These are phyloP conservation scores for Candida albicans DNA, from an alignment of 1,139 yeast genomes.

Conservation along the genomic window DNA sequence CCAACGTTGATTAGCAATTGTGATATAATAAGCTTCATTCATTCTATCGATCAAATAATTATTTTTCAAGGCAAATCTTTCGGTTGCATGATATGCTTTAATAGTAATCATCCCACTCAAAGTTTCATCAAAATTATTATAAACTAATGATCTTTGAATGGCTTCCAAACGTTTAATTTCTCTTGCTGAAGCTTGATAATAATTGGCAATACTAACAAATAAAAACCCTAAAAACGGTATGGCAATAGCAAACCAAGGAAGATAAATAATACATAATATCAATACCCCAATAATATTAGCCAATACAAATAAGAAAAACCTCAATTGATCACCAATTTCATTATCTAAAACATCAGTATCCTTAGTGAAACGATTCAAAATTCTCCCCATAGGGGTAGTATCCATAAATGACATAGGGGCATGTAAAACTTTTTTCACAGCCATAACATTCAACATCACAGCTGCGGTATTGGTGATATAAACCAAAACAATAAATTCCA, in stretches of 20 bases:
- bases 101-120: constrained; percentile 73
- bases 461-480: constrained; percentile 52
- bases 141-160: constrained; percentile 69
- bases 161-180: constrained; percentile 86
- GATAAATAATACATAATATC: constrained; percentile 65
- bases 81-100: constrained; percentile 56
- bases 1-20: constrained; percentile 80
- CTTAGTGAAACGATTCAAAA: constrained; percentile 66
- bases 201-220: constrained; percentile 42
- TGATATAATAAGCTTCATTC: constrained; percentile 73
- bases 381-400: constrained; percentile 64
- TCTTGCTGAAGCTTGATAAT: constrained; percentile 69
- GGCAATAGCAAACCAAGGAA: constrained; percentile 66
- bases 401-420: constrained; percentile 61
- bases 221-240: constrained; percentile 40
- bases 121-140: constrained; percentile 74
- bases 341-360: constrained; percentile 86
- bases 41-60: constrained; percentile 55
- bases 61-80: constrained; percentile 52
- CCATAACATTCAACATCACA: constrained; percentile 42
- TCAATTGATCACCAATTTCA: constrained; percentile 63
- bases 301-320: constrained; percentile 46
- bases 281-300: constrained; percentile 64
- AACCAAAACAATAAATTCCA: constrained; percentile 50
- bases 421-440: constrained; percentile 63